A percentile compares a stretch with the other conserved stretches of the same genome.
phyloP scores from a whole-genome alignment of 805 yeast genomes.

The Grigorovia transvaalensis region DNA sequence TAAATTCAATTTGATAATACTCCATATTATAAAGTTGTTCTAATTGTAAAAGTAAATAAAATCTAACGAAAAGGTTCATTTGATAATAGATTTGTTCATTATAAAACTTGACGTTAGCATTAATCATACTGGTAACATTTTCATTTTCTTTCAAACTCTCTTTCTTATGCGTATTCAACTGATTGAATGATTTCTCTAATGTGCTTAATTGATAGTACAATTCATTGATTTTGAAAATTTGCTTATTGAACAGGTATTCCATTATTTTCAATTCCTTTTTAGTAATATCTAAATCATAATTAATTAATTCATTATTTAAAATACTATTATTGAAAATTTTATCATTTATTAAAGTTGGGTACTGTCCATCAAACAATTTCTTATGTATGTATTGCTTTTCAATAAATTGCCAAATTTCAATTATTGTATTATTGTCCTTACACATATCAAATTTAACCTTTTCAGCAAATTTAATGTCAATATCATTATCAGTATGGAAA shows the following conservation, averaged over 20 bases:
- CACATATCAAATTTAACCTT: conserved; percentile 14
- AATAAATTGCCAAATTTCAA: conserved; percentile 17
- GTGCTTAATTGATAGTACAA: background rate
- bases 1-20: conserved; percentile 7
- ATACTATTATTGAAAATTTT: conserved; percentile 8
- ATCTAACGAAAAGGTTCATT: conserved; percentile 12
- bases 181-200: conserved; percentile 6
- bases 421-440: conserved; percentile 9
- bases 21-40: conserved; percentile 9
- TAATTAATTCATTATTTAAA: conserved; percentile 11
- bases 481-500: conserved; percentile 8
- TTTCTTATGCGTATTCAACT: conserved; percentile 6
- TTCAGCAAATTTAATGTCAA: conserved; percentile 16
- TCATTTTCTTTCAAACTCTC: background rate
- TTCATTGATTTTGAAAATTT: conserved; percentile 6
- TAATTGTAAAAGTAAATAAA: conserved; percentile 15
- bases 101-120: background rate
- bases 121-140: background rate
- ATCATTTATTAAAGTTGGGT: conserved; percentile 10
- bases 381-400: conserved; percentile 18
- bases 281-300: conserved; percentile 8
- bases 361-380: conserved; percentile 16
- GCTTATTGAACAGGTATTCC: conserved; percentile 14
- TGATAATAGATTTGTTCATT: conserved; percentile 15
- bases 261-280: conserved; percentile 12